Percentiles rank a stretch among this genome's conserved stretches.
Conservation (phyloP, 148 eudicot species). For the Silene uniflora region DNA sequence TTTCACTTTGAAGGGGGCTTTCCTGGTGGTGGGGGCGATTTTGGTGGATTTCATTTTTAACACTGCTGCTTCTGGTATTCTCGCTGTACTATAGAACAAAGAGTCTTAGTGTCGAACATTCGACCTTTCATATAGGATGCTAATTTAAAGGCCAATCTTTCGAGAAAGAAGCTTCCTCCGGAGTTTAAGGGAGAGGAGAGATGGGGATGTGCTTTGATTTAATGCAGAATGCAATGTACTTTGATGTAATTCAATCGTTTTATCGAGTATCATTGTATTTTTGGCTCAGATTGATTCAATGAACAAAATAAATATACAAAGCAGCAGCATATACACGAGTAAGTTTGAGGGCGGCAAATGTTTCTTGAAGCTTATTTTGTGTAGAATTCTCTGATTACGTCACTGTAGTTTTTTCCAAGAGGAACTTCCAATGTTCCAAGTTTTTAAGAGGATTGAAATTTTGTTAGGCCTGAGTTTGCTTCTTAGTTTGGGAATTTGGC, state of each 20-base stretch:
- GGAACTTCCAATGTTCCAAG: too few relatives aligned
- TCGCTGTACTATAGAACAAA: neutral
- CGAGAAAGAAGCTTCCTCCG: neutral
- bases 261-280: neutral
- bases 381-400: neutral
- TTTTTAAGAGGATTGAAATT: too few relatives aligned
- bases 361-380: neutral
- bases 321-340: neutral
- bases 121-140: neutral
- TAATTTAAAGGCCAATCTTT: neutral
- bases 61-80: neutral
- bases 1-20: conserved; percentile 97
- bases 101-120: neutral
- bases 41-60: conserved; percentile 70
- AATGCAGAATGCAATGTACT: neutral
- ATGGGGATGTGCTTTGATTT: neutral
- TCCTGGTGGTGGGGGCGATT: conserved; percentile 56
- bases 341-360: neutral
- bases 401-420: too few relatives aligned
- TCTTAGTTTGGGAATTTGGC: too few relatives aligned
- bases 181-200: neutral
- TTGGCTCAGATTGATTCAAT: neutral
- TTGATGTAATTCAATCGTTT: neutral
- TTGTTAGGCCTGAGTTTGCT: too few relatives aligned
- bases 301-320: neutral